A percentile compares a stretch with the other conserved stretches of the same genome.
Evolutionary conservation across 495 filamentous ascomycete genomes (phyloP).

Genomic region (Podospora bellae-mahoneyi): DNA sequence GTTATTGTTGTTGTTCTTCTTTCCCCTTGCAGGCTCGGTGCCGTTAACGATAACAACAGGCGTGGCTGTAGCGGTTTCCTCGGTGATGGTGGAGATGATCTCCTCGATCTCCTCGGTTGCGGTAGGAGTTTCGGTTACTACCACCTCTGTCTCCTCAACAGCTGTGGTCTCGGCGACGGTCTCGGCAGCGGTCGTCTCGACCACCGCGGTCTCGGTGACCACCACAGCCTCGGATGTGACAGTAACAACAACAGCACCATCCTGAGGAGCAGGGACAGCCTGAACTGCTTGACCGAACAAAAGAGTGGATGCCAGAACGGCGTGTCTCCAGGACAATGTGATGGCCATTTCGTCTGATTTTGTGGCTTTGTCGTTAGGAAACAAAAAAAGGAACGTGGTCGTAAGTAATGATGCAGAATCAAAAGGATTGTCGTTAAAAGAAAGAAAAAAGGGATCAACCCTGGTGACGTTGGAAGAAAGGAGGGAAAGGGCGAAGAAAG

Average conservation of each 20-base stretch:
- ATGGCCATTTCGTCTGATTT: slow-evolving; percentile 14
- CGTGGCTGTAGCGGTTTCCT: neutral
- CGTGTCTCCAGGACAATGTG: slow-evolving; percentile 23
- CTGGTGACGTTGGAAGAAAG: slow-evolving; percentile 6
- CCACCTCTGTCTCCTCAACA: neutral
- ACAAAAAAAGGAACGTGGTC: neutral
- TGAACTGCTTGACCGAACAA: slow-evolving; percentile 13
- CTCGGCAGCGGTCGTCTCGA: neutral
- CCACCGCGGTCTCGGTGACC: neutral
- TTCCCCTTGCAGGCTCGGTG: neutral
- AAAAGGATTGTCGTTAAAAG: slow-evolving; percentile 11
- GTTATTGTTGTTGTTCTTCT: neutral
- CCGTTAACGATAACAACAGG: neutral
- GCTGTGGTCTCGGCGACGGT: slow-evolving; percentile 8
- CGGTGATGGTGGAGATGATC: slow-evolving; percentile 3
- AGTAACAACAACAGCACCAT: neutral
- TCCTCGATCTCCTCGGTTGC: slow-evolving; percentile 3
- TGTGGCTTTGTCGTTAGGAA: neutral
- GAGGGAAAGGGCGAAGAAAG: neutral
- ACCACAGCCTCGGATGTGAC: neutral
- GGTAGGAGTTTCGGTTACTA: neutral
- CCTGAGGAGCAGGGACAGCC: slow-evolving; percentile 3
- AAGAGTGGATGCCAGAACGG: slow-evolving; percentile 22
- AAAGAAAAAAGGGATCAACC: slow-evolving; percentile 12
- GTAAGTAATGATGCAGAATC: neutral